Base-by-base conservation (phyloP, 2,329 filamentous ascomycete genomes). In the Cladophialophora immunda region DNA sequence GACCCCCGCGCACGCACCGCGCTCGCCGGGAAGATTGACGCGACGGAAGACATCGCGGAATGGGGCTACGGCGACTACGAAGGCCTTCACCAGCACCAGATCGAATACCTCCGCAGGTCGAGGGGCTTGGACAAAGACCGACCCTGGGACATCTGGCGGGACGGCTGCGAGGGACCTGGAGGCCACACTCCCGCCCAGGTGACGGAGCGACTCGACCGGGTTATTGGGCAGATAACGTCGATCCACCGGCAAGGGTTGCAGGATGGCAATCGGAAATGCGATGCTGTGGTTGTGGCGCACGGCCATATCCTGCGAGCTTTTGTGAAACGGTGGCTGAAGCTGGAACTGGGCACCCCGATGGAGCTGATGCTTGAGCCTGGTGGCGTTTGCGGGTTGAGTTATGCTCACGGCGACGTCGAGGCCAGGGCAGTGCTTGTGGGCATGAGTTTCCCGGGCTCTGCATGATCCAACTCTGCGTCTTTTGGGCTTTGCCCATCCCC, bases 11-110 rank as follows among this genome's bases (percentile, higher is more conserved):
- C 34, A 4, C 72, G 70, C 57, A 58, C 71, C 22, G 55, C 55
- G 3, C 58, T 78, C 15, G 68, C 68, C 2, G 32, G n/a, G 27
- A 64, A 67, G 41, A 58, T 45, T 5, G 69, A 68, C 0, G 59
- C 68, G 34, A 87, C 84, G 1, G 82, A 85, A 50, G 64, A 76
- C 78, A 78, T 89, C 52, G 78, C 82, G 1, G 87, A 89, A 74
- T 90, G 87, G 87, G 83, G 86, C 67, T 90, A 89, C 75, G 87
- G 87, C 54, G 78, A 83, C 66, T 90, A 89, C 74, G 87, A 90
- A 75, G 87, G 87, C 11, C 75, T 88, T 27, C 81, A 81, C 54
- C 81, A 79, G 7, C 73, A 78, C n/a, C 78, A 86, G 71, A 89
- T 89, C 58, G 77, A 78, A 15, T 74, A 77, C 30, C 70, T 78